Conservation (phyloP, 208 protist species). For the Naegleria fowleri region DNA sequence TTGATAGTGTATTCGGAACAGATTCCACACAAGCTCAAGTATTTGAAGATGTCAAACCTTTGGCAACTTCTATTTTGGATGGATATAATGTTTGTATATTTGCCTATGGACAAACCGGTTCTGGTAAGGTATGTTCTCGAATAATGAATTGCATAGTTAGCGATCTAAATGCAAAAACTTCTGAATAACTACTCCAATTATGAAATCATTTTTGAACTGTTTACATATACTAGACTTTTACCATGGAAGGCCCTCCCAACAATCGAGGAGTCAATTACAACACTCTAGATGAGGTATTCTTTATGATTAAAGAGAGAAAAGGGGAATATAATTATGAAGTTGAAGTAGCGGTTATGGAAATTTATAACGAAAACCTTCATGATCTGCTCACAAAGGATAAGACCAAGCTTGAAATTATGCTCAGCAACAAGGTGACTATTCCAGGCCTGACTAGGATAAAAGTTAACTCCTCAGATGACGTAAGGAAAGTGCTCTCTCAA, state of each 20-base stretch:
- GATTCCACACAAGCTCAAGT: conserved; percentile 44
- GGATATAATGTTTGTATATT: conserved; percentile 59
- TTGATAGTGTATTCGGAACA: conserved; percentile 44
- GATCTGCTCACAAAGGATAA: neutral
- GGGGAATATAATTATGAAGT: conserved; percentile 18
- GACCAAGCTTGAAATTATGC: conserved; percentile 38
- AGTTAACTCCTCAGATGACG: conserved; percentile 29
- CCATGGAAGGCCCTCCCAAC: conserved; percentile 37
- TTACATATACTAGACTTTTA: conserved; percentile 28
- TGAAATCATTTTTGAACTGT: neutral
- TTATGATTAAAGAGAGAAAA: neutral
- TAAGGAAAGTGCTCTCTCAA: conserved; percentile 23
- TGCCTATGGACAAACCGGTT: conserved; percentile 55
- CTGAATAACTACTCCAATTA: neutral
- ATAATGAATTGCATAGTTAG: neutral
- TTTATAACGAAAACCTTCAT: conserved; percentile 45
- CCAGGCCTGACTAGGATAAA: neutral
- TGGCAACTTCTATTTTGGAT: conserved; percentile 54
- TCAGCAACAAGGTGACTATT: conserved; percentile 36
- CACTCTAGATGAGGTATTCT: conserved; percentile 38
- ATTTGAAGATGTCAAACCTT: conserved; percentile 47
- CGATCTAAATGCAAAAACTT: neutral
- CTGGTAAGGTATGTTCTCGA: conserved; percentile 28
- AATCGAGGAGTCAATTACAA: conserved; percentile 39
- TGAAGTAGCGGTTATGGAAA: conserved; percentile 40